Evolutionary conservation across 202 grass and related monocot genomes (phyloP), one percentile per base, ranked within the genome.

Genomic region (Schoenoplectus triqueter): DNA sequence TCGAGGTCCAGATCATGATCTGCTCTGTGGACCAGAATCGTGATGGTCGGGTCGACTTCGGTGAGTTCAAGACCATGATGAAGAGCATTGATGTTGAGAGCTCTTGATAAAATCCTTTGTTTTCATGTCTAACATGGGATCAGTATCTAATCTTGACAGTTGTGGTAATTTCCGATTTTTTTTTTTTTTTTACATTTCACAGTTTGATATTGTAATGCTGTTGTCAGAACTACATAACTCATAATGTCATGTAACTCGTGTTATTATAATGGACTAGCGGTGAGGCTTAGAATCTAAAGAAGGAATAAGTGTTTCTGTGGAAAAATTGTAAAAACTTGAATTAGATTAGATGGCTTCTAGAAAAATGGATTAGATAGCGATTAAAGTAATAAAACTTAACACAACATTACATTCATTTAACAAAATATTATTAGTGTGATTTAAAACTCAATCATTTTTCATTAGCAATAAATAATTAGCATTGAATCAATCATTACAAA

Each of bases 1-100:
- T 86, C 47, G 45, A 69, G n/a, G 87, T 89, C 6, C 83, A 82
- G 49, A 55, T 73, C 31, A 89, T 89, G 87, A 89, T 89, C 40
- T 82, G 75, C 41, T 85, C 87, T 17, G 87, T 86, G 56, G 87
- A 89, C 59, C 66, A 47, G n/a, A 50, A 89, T 50, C 11, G 4
- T 1, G 83, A 89, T 10, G 87, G 87, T 44, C 87, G 66, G 0
- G 87, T 89, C 10, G 78, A 89, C 54, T 89, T 89, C 22, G 18
- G 10, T 4, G 87, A 89, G 77, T 89, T 89, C 59, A 82, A 74
- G 77, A 64, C 20, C 76, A 89, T 89, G 87, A 89, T 89, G 87
- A 77, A 22, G 52, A 82, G 11, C 76, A 89, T 89, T 14, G 87
- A 88, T 20, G 73, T 67, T 7, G 44, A 81, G 78, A 81, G 84